Evolutionary conservation across 2,329 filamentous ascomycete species (phyloP).

Genomic region (Neopestalotiopsis clavispora): DNA sequence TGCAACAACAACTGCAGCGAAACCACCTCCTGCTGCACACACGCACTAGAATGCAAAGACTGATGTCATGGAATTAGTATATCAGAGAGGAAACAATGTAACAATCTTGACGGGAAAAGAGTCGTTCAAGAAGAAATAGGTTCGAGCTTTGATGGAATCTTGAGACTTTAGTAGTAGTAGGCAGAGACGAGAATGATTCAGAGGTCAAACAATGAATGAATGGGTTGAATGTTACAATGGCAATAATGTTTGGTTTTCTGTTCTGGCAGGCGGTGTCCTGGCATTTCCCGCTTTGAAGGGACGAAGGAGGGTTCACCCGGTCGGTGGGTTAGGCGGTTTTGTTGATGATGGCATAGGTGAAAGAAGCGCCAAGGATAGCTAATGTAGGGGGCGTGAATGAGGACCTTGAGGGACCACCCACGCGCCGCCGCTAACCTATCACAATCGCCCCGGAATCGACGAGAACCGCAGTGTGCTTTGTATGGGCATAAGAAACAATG

Average conservation of each 20-base stretch:
- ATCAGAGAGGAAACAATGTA: neutral
- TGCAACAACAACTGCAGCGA: neutral
- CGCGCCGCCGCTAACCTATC: neutral
- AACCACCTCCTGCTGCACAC: constrained; percentile 8
- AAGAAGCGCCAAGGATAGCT: constrained; percentile 7
- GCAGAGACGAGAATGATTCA: neutral
- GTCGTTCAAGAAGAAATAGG: neutral
- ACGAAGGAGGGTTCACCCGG: neutral
- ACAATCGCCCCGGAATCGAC: neutral
- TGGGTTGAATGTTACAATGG: neutral
- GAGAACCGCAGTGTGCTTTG: neutral
- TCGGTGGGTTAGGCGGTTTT: neutral
- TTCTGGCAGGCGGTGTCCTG: constrained; percentile 12
- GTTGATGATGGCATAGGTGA: constrained; percentile 10
- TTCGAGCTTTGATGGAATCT: neutral
- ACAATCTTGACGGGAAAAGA: neutral
- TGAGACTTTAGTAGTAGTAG: neutral
- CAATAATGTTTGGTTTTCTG: constrained; percentile 6
- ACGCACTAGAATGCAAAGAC: neutral
- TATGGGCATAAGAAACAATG: neutral
- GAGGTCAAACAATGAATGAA: neutral
- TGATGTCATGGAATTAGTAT: neutral
- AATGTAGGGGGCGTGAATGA: neutral
- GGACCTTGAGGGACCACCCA: constrained; percentile 15
- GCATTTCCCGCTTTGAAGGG: neutral